Conservation (phyloP, 768 basidiomycete species). For the Paxillus ammoniavirescens region DNA sequence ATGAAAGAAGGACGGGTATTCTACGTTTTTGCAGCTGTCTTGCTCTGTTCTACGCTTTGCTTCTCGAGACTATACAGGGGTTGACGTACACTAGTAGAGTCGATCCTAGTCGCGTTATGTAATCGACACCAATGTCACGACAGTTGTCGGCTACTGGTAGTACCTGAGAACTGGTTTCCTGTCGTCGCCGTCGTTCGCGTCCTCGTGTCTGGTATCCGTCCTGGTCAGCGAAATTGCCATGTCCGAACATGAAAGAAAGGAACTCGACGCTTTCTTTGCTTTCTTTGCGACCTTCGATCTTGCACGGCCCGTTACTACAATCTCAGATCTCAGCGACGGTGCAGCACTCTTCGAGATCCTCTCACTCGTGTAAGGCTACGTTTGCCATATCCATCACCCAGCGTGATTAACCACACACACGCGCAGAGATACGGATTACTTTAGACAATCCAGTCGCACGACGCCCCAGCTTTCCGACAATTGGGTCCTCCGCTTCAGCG, state of each 20-base stretch:
- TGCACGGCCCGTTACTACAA: conserved; percentile 55
- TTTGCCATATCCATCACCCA: background rate
- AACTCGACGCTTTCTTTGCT: conserved; percentile 77
- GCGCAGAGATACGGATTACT: conserved; percentile 75
- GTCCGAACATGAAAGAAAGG: conserved; percentile 48
- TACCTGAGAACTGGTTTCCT: conserved; percentile 6
- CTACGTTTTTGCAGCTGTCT: conserved; percentile 70
- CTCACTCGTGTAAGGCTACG: conserved; percentile 60
- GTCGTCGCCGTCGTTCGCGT: conserved; percentile 2
- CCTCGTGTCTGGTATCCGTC: background rate
- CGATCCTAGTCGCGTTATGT: conserved; percentile 17
- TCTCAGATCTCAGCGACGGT: conserved; percentile 79
- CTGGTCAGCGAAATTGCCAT: conserved; percentile 16
- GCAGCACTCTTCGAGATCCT: conserved; percentile 74
- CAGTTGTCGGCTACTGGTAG: background rate
- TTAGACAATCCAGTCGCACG: conserved; percentile 58
- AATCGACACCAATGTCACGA: conserved; percentile 11
- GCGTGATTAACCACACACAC: conserved; percentile 7
- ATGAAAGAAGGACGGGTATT: conserved; percentile 85
- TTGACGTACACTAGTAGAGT: conserved; percentile 2
- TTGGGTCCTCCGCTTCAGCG: conserved; percentile 84
- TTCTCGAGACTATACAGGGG: conserved; percentile 28
- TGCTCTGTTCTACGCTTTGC: conserved; percentile 32
- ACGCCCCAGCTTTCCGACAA: conserved; percentile 72
- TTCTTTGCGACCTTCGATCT: conserved; percentile 78